These are phyloP conservation scores for Immersiporthe knoxdaviesiana DNA, from an alignment of 2,329 filamentous ascomycete species.

Conservation along the genomic window DNA sequence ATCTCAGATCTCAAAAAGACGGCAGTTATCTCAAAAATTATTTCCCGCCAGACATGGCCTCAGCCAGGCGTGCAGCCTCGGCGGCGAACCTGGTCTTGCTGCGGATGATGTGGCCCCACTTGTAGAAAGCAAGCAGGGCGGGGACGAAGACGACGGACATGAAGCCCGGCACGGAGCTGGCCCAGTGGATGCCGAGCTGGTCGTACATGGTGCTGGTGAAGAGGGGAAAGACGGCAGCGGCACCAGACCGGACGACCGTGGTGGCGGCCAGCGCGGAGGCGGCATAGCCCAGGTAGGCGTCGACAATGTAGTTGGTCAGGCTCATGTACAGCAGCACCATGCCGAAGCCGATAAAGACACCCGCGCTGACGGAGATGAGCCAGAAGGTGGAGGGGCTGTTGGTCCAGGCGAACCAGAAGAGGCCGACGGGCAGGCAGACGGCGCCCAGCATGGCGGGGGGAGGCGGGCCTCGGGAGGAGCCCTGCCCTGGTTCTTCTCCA, in stretches of 20 bases:
- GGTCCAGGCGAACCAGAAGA: constrained; percentile 64
- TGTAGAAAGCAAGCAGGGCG: constrained; percentile 79
- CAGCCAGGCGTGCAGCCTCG: constrained; percentile 26
- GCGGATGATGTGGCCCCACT: constrained; percentile 58
- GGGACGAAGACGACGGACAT: constrained; percentile 76
- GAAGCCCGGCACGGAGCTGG: constrained; percentile 73
- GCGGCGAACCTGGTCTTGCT: constrained; percentile 49
- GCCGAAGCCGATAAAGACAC: constrained; percentile 73
- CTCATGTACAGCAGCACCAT: constrained; percentile 80
- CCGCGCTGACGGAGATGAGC: constrained; percentile 26
- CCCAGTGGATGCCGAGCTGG: constrained; percentile 74
- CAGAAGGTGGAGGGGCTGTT: constrained; percentile 42
- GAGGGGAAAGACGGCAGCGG: constrained; percentile 79
- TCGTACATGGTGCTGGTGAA: constrained; percentile 74
- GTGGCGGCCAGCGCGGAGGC: constrained; percentile 82
- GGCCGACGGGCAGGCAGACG: constrained; percentile 55
- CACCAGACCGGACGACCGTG: constrained; percentile 69
- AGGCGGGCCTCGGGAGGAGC: constrained; percentile 62
- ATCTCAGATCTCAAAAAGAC: neutral
- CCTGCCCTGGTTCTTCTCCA: constrained; percentile 55
- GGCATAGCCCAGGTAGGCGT: constrained; percentile 79
- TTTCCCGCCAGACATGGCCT: constrained; percentile 27
- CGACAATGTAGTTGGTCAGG: constrained; percentile 76
- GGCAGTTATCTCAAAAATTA: constrained; percentile 5
- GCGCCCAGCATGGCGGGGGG: constrained; percentile 59